Base-by-base conservation (phyloP, 352 stramenopile species). In the Phytophthora multivora region DNA sequence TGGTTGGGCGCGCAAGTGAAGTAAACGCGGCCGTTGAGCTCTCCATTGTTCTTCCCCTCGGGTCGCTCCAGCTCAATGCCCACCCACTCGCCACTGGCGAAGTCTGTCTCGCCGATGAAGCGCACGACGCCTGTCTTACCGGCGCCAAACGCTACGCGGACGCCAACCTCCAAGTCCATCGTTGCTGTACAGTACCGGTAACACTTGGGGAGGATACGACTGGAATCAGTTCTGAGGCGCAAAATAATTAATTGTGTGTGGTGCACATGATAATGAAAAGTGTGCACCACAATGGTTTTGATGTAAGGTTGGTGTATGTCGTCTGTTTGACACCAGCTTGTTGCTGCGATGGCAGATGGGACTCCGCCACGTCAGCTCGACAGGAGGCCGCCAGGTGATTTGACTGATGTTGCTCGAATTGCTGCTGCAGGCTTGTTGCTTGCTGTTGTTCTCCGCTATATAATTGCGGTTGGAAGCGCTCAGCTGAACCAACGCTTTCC, bases 11-110 rank as follows among this genome's bases (percentile, higher is more conserved):
- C 68, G 46, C 85, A 95, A 2, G 58, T 77, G 62, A 96, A 96
- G 74, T 96, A 96, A 18, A 88, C 77, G 51, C 75, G 71, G 50
- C 86, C 88, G 49, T 91, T 91, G 45, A 96, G 69, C 65, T 90
- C 80, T 52, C 88, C 88, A 52, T 89, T 91, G 80, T 96, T 91
- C 72, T 93, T 93, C 10, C 88, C 88, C 16, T 94, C 84, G 21
- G 86, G 77, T 1, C 64, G 68, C 33, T 94, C 84, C 16, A 96
- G 69, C 62, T 96, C 88, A 26, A 96, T 79, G 21, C 88, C 88
- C 11, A 90, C 75, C 88, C 86, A 96, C 49, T 93, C 84, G 25
- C 88, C 88, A 18, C 73, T 77, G 31, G 88, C 84, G 51, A 90
- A 86, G 21, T 94, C 84, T 23, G 87, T 90, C 62, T 89, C 74